Conservation (phyloP, 2,329 filamentous ascomycete species). For the Harringtonia lauricola region DNA sequence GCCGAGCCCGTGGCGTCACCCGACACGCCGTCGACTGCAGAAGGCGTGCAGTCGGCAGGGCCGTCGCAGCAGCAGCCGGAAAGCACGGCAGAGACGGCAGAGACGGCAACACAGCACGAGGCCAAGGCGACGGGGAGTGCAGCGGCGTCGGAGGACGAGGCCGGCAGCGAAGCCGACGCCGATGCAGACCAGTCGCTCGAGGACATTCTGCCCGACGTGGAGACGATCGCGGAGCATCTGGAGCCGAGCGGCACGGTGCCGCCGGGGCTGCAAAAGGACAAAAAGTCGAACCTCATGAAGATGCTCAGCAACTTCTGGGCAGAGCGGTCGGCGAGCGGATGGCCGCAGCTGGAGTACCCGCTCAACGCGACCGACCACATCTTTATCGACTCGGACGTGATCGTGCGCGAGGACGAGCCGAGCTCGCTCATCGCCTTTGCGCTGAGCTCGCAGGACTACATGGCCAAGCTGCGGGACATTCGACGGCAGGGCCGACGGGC, state of each 20-base stretch:
- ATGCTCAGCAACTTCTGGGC: constrained; percentile 98
- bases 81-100: neutral
- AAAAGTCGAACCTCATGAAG: constrained; percentile 88
- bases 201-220: constrained; percentile 53
- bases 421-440: constrained; percentile 93
- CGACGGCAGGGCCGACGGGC: constrained; percentile 29
- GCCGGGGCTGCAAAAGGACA: constrained; percentile 77
- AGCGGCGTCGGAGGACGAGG: constrained; percentile 57
- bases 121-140: constrained; percentile 35
- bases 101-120: too few relatives aligned
- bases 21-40: neutral
- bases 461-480: constrained; percentile 62
- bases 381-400: constrained; percentile 92
- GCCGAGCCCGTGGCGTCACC: too few relatives aligned
- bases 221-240: constrained; percentile 50
- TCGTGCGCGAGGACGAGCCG: constrained; percentile 93
- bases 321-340: constrained; percentile 89
- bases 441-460: constrained; percentile 78
- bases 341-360: constrained; percentile 87
- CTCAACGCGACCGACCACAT: constrained; percentile 83
- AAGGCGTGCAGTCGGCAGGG: neutral
- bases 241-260: constrained; percentile 50
- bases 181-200: constrained; percentile 65
- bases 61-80: constrained; percentile 17
- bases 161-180: constrained; percentile 66